Evolutionary conservation across 208 protist genomes (phyloP).

Genomic region (Borovskyia barvae): DNA sequence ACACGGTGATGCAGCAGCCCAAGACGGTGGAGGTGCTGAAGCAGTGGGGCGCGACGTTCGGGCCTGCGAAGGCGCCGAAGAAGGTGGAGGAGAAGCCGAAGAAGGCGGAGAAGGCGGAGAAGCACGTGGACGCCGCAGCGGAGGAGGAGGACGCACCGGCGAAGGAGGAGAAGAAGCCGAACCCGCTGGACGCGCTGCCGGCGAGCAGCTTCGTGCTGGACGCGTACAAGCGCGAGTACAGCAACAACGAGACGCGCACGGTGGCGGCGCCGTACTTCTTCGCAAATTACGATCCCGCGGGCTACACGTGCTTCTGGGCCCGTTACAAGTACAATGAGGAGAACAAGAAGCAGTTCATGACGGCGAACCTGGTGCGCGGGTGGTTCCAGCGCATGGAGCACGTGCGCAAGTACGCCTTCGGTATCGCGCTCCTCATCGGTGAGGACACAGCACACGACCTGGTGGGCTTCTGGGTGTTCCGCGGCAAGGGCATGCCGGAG

Average conservation of each 20-base stretch:
- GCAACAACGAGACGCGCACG: slow-evolving; percentile 75
- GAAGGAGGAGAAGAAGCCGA: slow-evolving; percentile 69
- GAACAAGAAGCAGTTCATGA: slow-evolving; percentile 85
- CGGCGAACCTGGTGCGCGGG: slow-evolving; percentile 73
- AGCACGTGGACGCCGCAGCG: slow-evolving; percentile 30
- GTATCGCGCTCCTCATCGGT: slow-evolving; percentile 75
- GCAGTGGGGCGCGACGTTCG: slow-evolving; percentile 41
- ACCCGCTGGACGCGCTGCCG: slow-evolving; percentile 60
- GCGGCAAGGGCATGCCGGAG: slow-evolving; percentile 77
- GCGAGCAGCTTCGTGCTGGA: slow-evolving; percentile 71
- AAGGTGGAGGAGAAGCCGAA: slow-evolving; percentile 31
- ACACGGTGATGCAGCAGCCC: slow-evolving; percentile 78
- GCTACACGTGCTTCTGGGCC: slow-evolving; percentile 77
- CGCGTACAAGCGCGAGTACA: slow-evolving; percentile 77
- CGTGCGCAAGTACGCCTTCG: slow-evolving; percentile 82
- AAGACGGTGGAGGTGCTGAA: slow-evolving; percentile 65
- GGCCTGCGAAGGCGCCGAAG: slow-evolving; percentile 37
- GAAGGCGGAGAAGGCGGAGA: slow-evolving; percentile 27
- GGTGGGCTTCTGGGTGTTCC: slow-evolving; percentile 76
- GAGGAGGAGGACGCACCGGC: slow-evolving; percentile 40
- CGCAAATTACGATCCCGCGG: slow-evolving; percentile 53
- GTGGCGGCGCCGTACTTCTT: slow-evolving; percentile 74
- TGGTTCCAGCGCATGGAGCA: slow-evolving; percentile 89
- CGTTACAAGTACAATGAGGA: slow-evolving; percentile 85
- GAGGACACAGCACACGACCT: slow-evolving; percentile 76